A percentile compares a stretch with the other conserved stretches of the same genome.
phyloP scores from a whole-genome alignment of 1,284 basidiomycete species.

The Sphagnurus paluster region DNA sequence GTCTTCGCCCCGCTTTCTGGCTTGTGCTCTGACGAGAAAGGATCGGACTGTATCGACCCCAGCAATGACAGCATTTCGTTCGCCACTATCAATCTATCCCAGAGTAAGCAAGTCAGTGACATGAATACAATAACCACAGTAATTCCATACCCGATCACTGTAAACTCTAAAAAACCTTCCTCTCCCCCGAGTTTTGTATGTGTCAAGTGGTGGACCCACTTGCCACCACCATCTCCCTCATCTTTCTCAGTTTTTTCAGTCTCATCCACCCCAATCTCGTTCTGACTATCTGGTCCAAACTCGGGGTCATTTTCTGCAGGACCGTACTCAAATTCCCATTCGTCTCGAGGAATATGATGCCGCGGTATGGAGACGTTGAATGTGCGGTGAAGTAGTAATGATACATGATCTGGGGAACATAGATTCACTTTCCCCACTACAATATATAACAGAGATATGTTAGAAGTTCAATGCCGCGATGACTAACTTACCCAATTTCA shows the following conservation, averaged over 20 bases:
- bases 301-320: conserved; percentile 77
- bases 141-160: conserved; percentile 80
- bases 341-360: conserved; percentile 82
- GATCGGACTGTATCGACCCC: conserved; percentile 86
- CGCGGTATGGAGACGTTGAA: conserved; percentile 98
- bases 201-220: conserved; percentile 81
- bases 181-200: conserved; percentile 73
- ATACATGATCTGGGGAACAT: conserved; percentile 93
- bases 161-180: conserved; percentile 78
- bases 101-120: background rate
- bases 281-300: conserved; percentile 47
- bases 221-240: conserved; percentile 55
- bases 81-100: conserved; percentile 83
- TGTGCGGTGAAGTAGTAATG: conserved; percentile 88
- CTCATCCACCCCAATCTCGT: conserved; percentile 28
- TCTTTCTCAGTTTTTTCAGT: conserved; percentile 22
- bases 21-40: conserved; percentile 71
- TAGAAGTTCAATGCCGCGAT: conserved; percentile 11
- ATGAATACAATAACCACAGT: background rate
- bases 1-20: conserved; percentile 25
- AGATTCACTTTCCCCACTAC: conserved; percentile 86
- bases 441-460: conserved; percentile 13
- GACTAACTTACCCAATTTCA: conserved; percentile 70
- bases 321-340: conserved; percentile 88
- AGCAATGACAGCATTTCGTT: conserved; percentile 95